A percentile compares a stretch with the other conserved stretches of the same genome.
These are phyloP conservation scores for Chlamydomonas asymmetrica DNA, from an alignment of 139 green algal genomes.

Conservation along the genomic window DNA sequence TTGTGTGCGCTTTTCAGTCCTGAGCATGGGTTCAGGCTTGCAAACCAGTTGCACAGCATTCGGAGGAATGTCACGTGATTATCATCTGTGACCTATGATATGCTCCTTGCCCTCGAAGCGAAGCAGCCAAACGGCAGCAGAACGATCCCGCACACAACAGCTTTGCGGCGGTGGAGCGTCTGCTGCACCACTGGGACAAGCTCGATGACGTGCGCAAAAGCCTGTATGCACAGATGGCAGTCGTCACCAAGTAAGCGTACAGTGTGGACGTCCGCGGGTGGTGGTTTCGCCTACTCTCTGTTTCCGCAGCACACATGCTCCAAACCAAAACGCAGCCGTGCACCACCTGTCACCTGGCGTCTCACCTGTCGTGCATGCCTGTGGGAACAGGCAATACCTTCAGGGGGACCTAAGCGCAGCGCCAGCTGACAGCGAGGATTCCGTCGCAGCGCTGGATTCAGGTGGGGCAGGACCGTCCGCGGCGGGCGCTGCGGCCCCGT, in stretches of 20 bases:
- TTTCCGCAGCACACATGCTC: not conserved
- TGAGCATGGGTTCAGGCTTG: too few species aligned
- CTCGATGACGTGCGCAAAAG: constrained; percentile 50
- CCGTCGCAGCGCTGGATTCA: not conserved
- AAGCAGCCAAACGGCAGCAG: constrained; percentile 4
- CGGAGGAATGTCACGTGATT: too few species aligned
- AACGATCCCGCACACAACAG: constrained; percentile 9
- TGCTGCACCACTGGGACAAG: constrained; percentile 63
- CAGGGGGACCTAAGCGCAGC: not conserved
- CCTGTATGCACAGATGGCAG: constrained; percentile 71
- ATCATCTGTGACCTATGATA: too few species aligned
- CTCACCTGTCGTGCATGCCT: too few species aligned
- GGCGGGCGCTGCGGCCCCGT: not conserved
- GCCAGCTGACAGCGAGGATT: not conserved
- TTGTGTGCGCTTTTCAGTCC: too few species aligned
- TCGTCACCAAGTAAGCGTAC: constrained; percentile 46
- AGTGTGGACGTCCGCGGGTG: not conserved
- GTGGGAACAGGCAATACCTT: not conserved
- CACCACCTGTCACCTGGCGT: too few species aligned
- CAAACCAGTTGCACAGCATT: too few species aligned
- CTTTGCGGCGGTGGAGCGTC: constrained; percentile 37
- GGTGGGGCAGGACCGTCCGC: too few species aligned
- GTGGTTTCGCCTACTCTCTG: not conserved
- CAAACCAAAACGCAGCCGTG: too few species aligned
- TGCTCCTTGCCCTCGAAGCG: too few species aligned